These are phyloP conservation scores for Rhodotorula mucilaginosa DNA, from an alignment of 1,284 basidiomycete genomes.

Conservation along the genomic window DNA sequence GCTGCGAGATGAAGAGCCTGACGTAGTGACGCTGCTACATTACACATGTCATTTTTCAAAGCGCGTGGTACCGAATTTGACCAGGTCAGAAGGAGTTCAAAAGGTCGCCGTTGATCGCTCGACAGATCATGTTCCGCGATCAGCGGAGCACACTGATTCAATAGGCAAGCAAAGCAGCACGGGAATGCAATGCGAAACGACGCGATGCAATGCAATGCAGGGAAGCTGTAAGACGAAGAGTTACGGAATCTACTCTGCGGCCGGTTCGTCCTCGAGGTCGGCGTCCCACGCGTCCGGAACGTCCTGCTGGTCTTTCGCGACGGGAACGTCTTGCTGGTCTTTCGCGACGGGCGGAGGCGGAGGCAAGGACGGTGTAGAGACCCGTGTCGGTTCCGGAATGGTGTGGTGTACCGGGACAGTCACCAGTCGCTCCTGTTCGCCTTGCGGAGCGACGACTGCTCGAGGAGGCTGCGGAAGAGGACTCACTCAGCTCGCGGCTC, in stretches of 20 bases:
- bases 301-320: constrained; percentile 11
- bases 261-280: constrained; percentile 1
- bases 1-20: too few relatives aligned
- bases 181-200: background rate
- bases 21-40: too few relatives aligned
- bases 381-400: background rate
- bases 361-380: constrained; percentile 12
- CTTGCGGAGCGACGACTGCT: constrained; percentile 28
- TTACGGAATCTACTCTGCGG: background rate
- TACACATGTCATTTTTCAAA: too few relatives aligned
- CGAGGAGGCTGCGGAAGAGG: constrained; percentile 24
- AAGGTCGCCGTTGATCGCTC: too few relatives aligned
- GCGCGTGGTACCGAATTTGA: too few relatives aligned
- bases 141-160: too few relatives aligned
- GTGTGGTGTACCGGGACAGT: background rate
- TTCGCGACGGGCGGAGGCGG: constrained; percentile 3
- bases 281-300: constrained; percentile 38
- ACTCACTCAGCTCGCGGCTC: too few relatives aligned
- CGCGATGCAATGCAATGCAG: background rate
- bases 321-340: constrained; percentile 16
- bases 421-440: constrained; percentile 14
- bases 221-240: background rate
- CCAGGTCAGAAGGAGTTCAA: too few relatives aligned
- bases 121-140: too few relatives aligned
- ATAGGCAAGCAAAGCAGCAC: background rate